Base-by-base conservation (phyloP, 2,329 filamentous ascomycete genomes). In the Curvularia spicifera region DNA sequence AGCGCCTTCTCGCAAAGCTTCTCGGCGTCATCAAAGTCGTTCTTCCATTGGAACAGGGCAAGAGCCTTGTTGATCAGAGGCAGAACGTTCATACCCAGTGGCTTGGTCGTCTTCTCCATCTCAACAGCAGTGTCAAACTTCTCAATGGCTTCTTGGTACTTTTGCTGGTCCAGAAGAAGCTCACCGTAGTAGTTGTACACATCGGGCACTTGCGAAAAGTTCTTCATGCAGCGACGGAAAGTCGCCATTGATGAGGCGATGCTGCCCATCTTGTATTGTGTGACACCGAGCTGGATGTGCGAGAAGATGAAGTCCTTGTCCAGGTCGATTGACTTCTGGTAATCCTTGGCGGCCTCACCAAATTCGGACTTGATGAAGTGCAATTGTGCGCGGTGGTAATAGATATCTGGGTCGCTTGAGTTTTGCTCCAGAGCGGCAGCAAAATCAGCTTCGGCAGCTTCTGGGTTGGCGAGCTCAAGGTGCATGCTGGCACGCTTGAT, bases 141-240 rank as follows among this genome's bases (percentile, higher is more conserved):
- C 81, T 97, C 91, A 64, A 99, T 93, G 26, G 95, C 95, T 77
- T 99, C 94, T 58, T 91, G 84, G 80, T 89, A 98, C 79, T 97
- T 97, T 79, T 92, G 89, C 83, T 98, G 95, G 82, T 99, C 95
- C 53, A 99, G 88, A 57, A 99, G 85, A 56, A 99, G 85, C 82
- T 99, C 95, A 72, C 95, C 95, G 73, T 97, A 98, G 86, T 99
- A 99, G 85, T 99, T 99, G 85, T 98, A 99, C 40, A 98, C 95
- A 75, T 99, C 95, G 5, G 94, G 93, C 10, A 96, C 91, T 76
- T 94, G 91, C 73, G 93, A 91, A 75, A 99, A 99, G 81, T 97
- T 97, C 89, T 98, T 99, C 78, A 97, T 93, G 79, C 93, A 97
- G 64, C 93, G 87, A 70, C 94, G 88, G 88, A 99, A 98, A 5